A percentile compares a stretch with the other conserved stretches of the same genome.
These are phyloP conservation scores for Brasilioporus rufonigricans DNA, from an alignment of 768 basidiomycete species.

Conservation along the genomic window DNA sequence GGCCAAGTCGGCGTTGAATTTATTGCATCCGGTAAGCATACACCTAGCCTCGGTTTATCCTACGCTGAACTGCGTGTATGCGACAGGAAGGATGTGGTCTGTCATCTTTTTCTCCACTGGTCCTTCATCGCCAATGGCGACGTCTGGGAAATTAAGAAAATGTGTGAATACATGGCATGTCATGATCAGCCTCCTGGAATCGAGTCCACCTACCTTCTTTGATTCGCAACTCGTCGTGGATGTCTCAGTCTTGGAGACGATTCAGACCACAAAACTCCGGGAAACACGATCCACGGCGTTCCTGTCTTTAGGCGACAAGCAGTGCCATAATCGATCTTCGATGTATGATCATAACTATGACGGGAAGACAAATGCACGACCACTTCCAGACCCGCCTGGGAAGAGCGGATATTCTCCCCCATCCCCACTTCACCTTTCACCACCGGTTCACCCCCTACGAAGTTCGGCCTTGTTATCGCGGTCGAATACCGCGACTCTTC, in stretches of 20 bases:
- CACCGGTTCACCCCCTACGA: conserved; percentile 1
- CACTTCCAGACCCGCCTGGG: background rate
- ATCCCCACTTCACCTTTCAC: background rate
- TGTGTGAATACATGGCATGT: conserved; percentile 37
- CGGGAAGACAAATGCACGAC: background rate
- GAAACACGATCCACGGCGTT: conserved; percentile 1
- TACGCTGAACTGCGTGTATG: background rate
- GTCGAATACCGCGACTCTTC: background rate
- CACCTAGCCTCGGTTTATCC: background rate
- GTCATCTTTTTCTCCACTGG: conserved; percentile 20
- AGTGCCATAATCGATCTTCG: background rate
- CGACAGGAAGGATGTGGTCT: conserved; percentile 26
- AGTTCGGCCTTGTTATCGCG: background rate
- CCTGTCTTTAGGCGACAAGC: background rate
- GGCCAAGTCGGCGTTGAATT: conserved; percentile 61
- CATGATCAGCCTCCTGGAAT: conserved; percentile 35
- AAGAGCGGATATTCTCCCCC: background rate
- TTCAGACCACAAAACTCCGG: background rate
- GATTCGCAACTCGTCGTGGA: conserved; percentile 13
- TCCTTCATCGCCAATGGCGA: background rate
- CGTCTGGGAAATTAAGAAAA: conserved; percentile 9
- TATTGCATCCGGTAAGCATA: conserved; percentile 41
- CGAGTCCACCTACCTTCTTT: conserved; percentile 20
- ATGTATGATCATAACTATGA: background rate
- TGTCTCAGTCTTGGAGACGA: background rate